phyloP scores from a whole-genome alignment of 1,284 basidiomycete species.

The Amylostereum chailletii region DNA sequence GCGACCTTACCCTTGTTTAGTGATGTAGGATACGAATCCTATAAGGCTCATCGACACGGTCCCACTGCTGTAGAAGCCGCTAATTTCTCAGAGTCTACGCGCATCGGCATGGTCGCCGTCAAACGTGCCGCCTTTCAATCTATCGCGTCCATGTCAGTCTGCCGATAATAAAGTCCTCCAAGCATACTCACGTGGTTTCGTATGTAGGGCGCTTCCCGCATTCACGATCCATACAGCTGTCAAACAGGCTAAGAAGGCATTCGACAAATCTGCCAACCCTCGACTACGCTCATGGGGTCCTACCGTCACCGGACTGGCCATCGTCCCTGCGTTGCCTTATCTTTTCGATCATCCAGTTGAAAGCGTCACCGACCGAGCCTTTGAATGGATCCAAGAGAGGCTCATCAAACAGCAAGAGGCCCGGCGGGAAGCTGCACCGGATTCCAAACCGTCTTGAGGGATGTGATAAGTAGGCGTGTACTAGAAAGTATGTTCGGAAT shows the following conservation, averaged over 20 bases:
- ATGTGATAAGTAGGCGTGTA: background rate
- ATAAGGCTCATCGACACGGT: conserved; percentile 72
- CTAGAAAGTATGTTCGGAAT: too few species aligned
- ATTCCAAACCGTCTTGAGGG: conserved; percentile 3
- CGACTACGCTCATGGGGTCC: conserved; percentile 75
- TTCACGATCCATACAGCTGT: conserved; percentile 85
- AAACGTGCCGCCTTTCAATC: conserved; percentile 82
- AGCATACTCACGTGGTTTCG: background rate
- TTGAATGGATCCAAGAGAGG: conserved; percentile 57
- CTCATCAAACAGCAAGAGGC: conserved; percentile 25
- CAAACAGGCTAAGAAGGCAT: conserved; percentile 68
- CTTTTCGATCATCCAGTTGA: conserved; percentile 83
- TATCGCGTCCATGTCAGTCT: conserved; percentile 75
- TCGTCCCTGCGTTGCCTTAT: conserved; percentile 76
- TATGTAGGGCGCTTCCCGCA: conserved; percentile 62
- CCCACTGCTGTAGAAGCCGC: conserved; percentile 68
- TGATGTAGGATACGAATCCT: conserved; percentile 89
- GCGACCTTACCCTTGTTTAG: conserved; percentile 30
- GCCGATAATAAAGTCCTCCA: conserved; percentile 4
- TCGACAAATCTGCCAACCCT: conserved; percentile 54
- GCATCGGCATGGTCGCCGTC: conserved; percentile 63
- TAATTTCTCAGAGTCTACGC: conserved; percentile 70
- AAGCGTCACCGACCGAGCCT: conserved; percentile 50
- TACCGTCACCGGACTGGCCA: conserved; percentile 68
- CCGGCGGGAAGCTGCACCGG: conserved; percentile 13